Evolutionary conservation across 1,284 basidiomycete species (phyloP), one percentile per base, ranked within the genome.

Genomic region (Abortiporus biennis): DNA sequence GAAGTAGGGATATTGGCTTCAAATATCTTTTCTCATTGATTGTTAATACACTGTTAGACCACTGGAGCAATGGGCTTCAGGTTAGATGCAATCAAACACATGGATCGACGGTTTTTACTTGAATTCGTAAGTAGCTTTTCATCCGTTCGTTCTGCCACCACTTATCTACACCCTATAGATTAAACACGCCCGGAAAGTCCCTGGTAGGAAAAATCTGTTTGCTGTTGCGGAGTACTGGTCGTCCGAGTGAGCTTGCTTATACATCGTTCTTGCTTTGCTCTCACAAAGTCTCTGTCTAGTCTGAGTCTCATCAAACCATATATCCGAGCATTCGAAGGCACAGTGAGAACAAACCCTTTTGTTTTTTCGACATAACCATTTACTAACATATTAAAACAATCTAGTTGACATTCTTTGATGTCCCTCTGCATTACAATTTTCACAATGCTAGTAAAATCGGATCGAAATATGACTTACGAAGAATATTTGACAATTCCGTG

Each of bases 31-130:
- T 29, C 27, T 29, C 27, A n/a, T n/a, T n/a, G 27, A 27, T 35
- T 15, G 19, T 30, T 15, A 19, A 25, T 11, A 19, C 41, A 19
- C 32, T 20, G 27, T 27, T 49, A 92, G 78, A 85, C 82, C 31
- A 92, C 87, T 1, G 84, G 83, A 3, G 87, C 81, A 8, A 68
- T 70, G 21, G 92, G 92, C 2, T 92, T 93, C 63, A 74, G 92
- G 34, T 73, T 94, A 27, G 92, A 94, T 54, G 92, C 92, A 9
- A 87, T 92, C 54, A 94, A 93, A 58, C 85, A 89, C 50, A 81
- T 86, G 45, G 85, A 89, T 56, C 65, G 71, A 44, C 64, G 65
- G 21, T 89, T 88, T 53, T 61, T 85, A 13, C 54, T 74, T 2
- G 67, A 73, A 37, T 88, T 85, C 63, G 86, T 88, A 49, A 59